Evolutionary conservation across 805 yeast species (phyloP).

Genomic region (Metschnikowia sp.): DNA sequence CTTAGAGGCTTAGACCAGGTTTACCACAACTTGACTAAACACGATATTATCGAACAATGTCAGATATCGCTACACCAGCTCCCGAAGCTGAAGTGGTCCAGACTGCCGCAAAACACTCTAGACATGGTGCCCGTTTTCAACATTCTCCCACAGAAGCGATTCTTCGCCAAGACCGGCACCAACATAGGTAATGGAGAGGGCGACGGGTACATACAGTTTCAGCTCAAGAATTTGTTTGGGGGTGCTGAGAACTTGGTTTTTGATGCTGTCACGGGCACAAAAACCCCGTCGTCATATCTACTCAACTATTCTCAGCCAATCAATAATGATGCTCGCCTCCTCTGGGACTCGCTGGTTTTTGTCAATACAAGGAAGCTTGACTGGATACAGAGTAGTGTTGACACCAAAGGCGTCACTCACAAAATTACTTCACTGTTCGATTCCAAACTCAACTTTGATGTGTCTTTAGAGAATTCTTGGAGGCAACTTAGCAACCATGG

Average conservation of each 20-base stretch:
- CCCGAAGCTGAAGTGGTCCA: slow-evolving; percentile 10
- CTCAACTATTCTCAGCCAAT: slow-evolving; percentile 47
- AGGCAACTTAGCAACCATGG: slow-evolving; percentile 29
- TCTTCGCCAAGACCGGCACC: slow-evolving; percentile 88
- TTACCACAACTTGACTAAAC: slow-evolving; percentile 40
- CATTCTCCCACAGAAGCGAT: slow-evolving; percentile 57
- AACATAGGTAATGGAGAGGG: slow-evolving; percentile 97
- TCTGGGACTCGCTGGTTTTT: slow-evolving; percentile 37
- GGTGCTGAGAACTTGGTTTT: slow-evolving; percentile 52
- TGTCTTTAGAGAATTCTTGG: slow-evolving; percentile 44
- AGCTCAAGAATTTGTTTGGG: slow-evolving; percentile 51
- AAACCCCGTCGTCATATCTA: slow-evolving; percentile 49
- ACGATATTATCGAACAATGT: slow-evolving; percentile 43
- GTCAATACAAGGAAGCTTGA: slow-evolving; percentile 47
- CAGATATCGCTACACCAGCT: slow-evolving; percentile 27
- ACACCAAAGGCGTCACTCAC: slow-evolving; percentile 40
- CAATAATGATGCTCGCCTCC: slow-evolving; percentile 36
- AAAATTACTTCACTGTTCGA: slow-evolving; percentile 38
- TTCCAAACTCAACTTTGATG: slow-evolving; percentile 43
- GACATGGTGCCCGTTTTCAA: slow-evolving; percentile 37
- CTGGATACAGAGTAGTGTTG: slow-evolving; percentile 46
- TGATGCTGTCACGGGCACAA: slow-evolving; percentile 51
- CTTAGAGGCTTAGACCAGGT: slow-evolving; percentile 42
- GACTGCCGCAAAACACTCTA: slow-evolving; percentile 9
- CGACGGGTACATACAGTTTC: slow-evolving; percentile 83